Evolutionary conservation across 2,329 filamentous ascomycete genomes (phyloP).

Genomic region (Knoxdaviesia proteae): DNA sequence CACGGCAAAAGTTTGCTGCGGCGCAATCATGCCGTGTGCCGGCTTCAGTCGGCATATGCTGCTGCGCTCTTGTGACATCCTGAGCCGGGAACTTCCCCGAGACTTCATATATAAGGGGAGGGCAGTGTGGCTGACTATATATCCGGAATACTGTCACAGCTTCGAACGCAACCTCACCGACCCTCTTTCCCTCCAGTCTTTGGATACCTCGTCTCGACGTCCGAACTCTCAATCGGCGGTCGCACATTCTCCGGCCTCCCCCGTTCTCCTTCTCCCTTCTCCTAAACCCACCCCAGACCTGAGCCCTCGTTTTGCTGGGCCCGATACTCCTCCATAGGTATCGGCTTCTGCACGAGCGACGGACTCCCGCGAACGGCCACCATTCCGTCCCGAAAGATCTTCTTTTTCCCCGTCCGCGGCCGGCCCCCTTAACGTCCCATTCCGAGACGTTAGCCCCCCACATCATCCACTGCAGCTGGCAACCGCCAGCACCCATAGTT

Average conservation of each 20-base stretch:
- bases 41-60: too few species aligned
- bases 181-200: too few species aligned
- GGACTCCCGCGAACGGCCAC: slow-evolving; percentile 40
- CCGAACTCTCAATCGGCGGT: background rate
- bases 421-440: slow-evolving; percentile 79
- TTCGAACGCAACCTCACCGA: too few species aligned
- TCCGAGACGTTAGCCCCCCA: slow-evolving; percentile 33
- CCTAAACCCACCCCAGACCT: slow-evolving; percentile 5
- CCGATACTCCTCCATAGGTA: slow-evolving; percentile 67
- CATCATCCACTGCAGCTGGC: slow-evolving; percentile 46
- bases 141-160: too few species aligned
- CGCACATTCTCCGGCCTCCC: background rate
- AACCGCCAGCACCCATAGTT: slow-evolving; percentile 52
- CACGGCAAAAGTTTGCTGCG: too few species aligned
- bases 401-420: slow-evolving; percentile 63
- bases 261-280: slow-evolving; percentile 8
- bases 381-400: slow-evolving; percentile 72
- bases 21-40: too few species aligned
- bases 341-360: slow-evolving; percentile 60
- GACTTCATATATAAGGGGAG: too few species aligned
- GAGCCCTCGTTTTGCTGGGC: slow-evolving; percentile 39
- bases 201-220: too few species aligned
- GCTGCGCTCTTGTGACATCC: too few species aligned
- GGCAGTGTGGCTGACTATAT: too few species aligned
- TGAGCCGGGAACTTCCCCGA: too few species aligned